A percentile compares a stretch with the other conserved stretches of the same genome.
Evolutionary conservation across 2,329 filamentous ascomycete genomes (phyloP).

Genomic region (Pezicula rhizophila): DNA sequence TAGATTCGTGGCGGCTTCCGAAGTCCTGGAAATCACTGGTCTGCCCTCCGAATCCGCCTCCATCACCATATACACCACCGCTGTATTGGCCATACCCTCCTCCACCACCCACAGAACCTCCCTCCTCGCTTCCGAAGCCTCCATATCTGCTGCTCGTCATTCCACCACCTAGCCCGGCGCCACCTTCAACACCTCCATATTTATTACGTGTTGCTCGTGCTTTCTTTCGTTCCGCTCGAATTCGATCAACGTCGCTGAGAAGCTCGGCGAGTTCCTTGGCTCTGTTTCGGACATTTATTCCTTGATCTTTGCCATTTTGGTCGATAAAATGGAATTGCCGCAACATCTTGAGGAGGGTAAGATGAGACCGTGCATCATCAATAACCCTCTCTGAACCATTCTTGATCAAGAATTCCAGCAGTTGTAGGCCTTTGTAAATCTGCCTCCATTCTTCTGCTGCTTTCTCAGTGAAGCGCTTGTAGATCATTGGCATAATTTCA

Average conservation of each 20-base stretch:
- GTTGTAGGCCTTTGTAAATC: conserved; percentile 96
- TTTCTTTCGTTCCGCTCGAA: conserved; percentile 81
- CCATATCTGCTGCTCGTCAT: conserved; percentile 58
- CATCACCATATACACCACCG: conserved; percentile 85
- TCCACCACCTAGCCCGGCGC: conserved; percentile 52
- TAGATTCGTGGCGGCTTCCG: conserved; percentile 16
- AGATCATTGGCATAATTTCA: conserved; percentile 99
- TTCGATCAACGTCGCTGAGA: conserved; percentile 85
- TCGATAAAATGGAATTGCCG: conserved; percentile 98
- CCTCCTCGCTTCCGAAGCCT: conserved; percentile 80
- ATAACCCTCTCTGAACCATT: conserved; percentile 96
- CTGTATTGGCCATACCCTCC: conserved; percentile 59
- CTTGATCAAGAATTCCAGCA: conserved; percentile 96
- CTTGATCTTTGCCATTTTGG: conserved; percentile 94
- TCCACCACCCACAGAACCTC: conserved; percentile 56
- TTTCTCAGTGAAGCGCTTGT: conserved; percentile 98
- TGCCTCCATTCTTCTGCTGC: conserved; percentile 97
- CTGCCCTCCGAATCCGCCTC: conserved; percentile 84
- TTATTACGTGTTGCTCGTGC: conserved; percentile 85
- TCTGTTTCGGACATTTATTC: conserved; percentile 92
- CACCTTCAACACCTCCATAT: conserved; percentile 90
- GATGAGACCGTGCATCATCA: conserved; percentile 90
- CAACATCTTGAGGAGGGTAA: conserved; percentile 95
- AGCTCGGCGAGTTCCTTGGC: conserved; percentile 94
- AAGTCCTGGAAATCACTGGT: conserved; percentile 64